phyloP scores from a whole-genome alignment of 208 protist genomes.

The Leptomonas seymouri region DNA sequence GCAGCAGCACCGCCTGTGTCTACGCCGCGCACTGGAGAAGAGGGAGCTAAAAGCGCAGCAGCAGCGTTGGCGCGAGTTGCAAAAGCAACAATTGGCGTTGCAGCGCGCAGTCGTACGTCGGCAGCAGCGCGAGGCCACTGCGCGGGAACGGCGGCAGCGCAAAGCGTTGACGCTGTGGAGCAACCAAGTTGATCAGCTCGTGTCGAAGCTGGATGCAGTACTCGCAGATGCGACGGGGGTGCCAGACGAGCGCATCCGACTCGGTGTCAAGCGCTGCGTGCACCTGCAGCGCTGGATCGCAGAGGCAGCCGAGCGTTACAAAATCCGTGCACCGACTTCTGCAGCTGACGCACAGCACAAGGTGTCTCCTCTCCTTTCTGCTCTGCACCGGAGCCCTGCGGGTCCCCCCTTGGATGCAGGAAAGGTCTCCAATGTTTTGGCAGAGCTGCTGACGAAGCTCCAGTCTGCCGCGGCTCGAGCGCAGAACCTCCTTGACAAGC shows the following conservation, averaged over 20 bases:
- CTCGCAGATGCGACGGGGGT: constrained; percentile 5
- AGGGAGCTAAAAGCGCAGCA: constrained; percentile 10
- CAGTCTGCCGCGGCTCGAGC: constrained; percentile 10
- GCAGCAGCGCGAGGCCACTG: constrained; percentile 10
- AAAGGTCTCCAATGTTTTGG: neutral
- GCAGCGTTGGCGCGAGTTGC: constrained; percentile 16
- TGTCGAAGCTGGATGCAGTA: constrained; percentile 5
- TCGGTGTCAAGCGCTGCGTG: constrained; percentile 28
- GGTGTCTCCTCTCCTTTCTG: neutral
- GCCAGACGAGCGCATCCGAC: constrained; percentile 24
- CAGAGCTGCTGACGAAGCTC: neutral
- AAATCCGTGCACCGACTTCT: neutral
- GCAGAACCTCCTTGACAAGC: constrained; percentile 12
- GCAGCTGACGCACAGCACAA: neutral
- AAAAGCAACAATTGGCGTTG: neutral
- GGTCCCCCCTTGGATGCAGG: neutral
- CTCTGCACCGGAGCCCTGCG: neutral
- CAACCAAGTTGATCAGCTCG: constrained; percentile 18
- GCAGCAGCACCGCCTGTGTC: constrained; percentile 14
- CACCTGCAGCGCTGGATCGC: constrained; percentile 25
- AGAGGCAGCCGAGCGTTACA: constrained; percentile 12
- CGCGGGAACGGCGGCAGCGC: constrained; percentile 11
- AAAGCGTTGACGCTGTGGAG: constrained; percentile 17
- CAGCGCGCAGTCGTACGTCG: constrained; percentile 8
- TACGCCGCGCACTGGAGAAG: neutral